Evolutionary conservation across 768 basidiomycete species (phyloP).

Genomic region (Lactarius quietus): DNA sequence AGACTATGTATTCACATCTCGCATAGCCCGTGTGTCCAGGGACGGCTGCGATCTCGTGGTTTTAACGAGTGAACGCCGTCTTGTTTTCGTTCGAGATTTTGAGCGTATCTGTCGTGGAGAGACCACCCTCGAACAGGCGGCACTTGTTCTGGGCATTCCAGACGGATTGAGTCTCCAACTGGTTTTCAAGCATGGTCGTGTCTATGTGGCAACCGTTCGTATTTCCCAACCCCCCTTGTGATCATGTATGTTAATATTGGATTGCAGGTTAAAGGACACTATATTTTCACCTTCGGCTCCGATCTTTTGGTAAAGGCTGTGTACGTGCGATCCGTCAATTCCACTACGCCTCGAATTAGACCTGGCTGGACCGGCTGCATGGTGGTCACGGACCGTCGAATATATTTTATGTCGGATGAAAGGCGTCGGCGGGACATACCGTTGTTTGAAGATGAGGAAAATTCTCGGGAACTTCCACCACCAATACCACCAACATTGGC

Average conservation of each 20-base stretch:
- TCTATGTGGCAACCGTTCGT: slow-evolving; percentile 18
- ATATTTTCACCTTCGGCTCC: slow-evolving; percentile 6
- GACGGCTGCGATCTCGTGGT: slow-evolving; percentile 35
- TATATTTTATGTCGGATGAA: not conserved
- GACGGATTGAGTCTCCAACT: not conserved
- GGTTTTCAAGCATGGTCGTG: slow-evolving; percentile 4
- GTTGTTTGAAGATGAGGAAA: slow-evolving; percentile 8
- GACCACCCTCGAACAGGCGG: not conserved
- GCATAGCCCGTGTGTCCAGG: slow-evolving; percentile 35
- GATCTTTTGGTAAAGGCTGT: not conserved
- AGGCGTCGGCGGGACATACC: slow-evolving; percentile 5
- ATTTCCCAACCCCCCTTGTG: not conserved
- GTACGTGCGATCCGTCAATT: not conserved
- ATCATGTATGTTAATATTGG: too few relatives aligned
- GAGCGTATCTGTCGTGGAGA: slow-evolving; percentile 26
- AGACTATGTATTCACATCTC: not conserved
- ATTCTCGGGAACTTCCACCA: not conserved
- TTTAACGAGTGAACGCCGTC: slow-evolving; percentile 27
- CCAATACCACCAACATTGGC: too few relatives aligned
- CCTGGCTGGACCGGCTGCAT: not conserved
- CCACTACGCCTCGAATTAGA: not conserved
- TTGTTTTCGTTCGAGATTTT: slow-evolving; percentile 36
- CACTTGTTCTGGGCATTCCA: not conserved
- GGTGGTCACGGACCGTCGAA: not conserved
- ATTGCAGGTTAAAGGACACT: slow-evolving; percentile 4